Evolutionary conservation across 495 filamentous ascomycete species (phyloP), one percentile per base, ranked within the genome.

Genomic region (Podospora anserina): DNA sequence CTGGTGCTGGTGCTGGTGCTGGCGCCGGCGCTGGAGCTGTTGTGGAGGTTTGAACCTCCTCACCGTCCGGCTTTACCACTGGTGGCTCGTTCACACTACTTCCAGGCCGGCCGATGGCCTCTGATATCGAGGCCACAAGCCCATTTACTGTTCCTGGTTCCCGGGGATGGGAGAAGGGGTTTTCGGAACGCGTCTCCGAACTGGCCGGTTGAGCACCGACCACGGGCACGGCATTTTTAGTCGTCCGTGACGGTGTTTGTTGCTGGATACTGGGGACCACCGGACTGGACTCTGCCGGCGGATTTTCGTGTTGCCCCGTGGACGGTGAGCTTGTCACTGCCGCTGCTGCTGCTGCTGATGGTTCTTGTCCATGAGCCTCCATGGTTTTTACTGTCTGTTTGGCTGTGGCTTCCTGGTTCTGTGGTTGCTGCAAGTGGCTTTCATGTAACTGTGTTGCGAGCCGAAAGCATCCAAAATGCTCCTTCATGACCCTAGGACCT

Each of bases 1-100:
- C 20, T 49, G 60, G n/a, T 55, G 66, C 18, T 39, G 23, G 18
- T 44, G 26, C 39, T n/a, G 63, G 68, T 49, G 19, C 18, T 19
- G 61, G 13, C 0, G 61, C n/a, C 11, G 19, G 30, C 3, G 27
- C 9, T 32, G 27, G 32, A 19, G 34, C 18, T 16, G 34, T 19
- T 19, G 28, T 32, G 5, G 30, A 5, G 1, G 6, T 15, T 23
- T 19, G 27, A 7, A 19, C 27, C 15, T 32, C 30, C 49, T 32
- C 57, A 30, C 68, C 61, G 59, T 74, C 70, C 34, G 67, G 68
- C 13, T 74, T 64, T 4, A 76, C 69, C 19, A 68, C 68, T 49
- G 72, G 70, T 61, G 72, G 74, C 19, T 70, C 72, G 61, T 56
- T 62, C 72, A 32, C 49, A 32, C 20, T 64, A 55, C 44, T 64